phyloP scores from a whole-genome alignment of 768 basidiomycete genomes.

The Amanita molliuscula region DNA sequence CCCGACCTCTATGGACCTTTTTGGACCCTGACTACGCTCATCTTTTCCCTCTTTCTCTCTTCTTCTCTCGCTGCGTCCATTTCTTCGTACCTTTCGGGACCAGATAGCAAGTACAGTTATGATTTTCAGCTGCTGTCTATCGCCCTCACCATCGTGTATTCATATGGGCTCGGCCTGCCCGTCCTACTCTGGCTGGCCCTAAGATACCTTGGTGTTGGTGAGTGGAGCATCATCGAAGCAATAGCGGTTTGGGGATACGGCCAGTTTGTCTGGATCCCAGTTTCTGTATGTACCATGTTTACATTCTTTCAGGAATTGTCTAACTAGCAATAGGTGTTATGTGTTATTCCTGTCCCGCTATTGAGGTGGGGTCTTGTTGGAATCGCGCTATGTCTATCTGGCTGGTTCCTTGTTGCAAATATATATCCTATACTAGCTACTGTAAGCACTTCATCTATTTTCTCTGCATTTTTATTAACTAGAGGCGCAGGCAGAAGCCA shows the following conservation, averaged over 20 bases:
- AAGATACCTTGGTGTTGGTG: conserved; percentile 78
- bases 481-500: conserved; percentile 64
- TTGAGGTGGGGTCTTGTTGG: conserved; percentile 76
- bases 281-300: conserved; percentile 42
- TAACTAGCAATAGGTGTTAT: conserved; percentile 47
- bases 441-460: conserved; percentile 32
- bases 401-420: conserved; percentile 76
- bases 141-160: conserved; percentile 76
- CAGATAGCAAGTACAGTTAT: conserved; percentile 53
- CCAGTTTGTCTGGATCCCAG: conserved; percentile 83
- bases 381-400: conserved; percentile 67
- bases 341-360: conserved; percentile 76
- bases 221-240: conserved; percentile 84
- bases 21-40: conserved; percentile 94
- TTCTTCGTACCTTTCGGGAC: conserved; percentile 69
- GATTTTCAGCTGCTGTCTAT: conserved; percentile 81
- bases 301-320: background rate
- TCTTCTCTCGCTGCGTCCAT: conserved; percentile 89
- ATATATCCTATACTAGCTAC: conserved; percentile 85
- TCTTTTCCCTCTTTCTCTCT: conserved; percentile 87
- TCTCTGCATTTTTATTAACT: background rate
- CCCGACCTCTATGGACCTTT: conserved; percentile 87
- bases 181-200: conserved; percentile 76
- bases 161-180: conserved; percentile 79
- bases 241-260: conserved; percentile 74